phyloP scores from a whole-genome alignment of 1,284 basidiomycete species.

The Puccinia polysora region DNA sequence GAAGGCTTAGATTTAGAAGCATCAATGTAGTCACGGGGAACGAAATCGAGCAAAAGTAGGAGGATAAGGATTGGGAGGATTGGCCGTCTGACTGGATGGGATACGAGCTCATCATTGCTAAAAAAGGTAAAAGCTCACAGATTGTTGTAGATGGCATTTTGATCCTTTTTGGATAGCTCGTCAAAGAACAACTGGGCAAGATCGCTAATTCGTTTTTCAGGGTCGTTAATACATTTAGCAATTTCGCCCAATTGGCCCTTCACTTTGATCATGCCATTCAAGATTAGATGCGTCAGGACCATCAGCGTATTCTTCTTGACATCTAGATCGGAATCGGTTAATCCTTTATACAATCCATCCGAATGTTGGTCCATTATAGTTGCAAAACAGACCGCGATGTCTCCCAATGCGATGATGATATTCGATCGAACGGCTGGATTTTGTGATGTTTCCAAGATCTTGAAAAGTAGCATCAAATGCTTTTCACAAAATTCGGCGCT shows the following conservation, averaged over 20 bases:
- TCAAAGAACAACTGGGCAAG: slow-evolving; percentile 96
- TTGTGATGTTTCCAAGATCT: slow-evolving; percentile 81
- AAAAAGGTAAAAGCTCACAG: slow-evolving; percentile 60
- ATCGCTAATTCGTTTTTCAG: slow-evolving; percentile 81
- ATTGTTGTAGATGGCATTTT: slow-evolving; percentile 96
- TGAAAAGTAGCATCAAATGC: slow-evolving; percentile 82
- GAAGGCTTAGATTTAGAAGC: too few relatives aligned
- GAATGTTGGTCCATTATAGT: slow-evolving; percentile 95
- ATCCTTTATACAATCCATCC: slow-evolving; percentile 72
- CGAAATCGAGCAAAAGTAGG: background rate
- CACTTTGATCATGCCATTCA: slow-evolving; percentile 99
- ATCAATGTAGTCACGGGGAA: too few relatives aligned
- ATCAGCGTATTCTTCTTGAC: slow-evolving; percentile 99
- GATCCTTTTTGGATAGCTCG: slow-evolving; percentile 86
- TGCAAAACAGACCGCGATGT: slow-evolving; percentile 94
- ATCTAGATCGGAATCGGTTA: slow-evolving; percentile 75
- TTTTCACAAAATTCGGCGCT: slow-evolving; percentile 88
- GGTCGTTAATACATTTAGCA: slow-evolving; percentile 96
- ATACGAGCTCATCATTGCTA: background rate
- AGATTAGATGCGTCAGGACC: slow-evolving; percentile 93
- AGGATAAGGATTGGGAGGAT: background rate
- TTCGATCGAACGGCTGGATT: slow-evolving; percentile 87
- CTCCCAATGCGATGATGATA: slow-evolving; percentile 93
- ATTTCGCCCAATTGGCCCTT: slow-evolving; percentile 98
- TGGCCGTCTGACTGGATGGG: background rate